Evolutionary conservation across 164 flowering plant species (phyloP).

Genomic region (Malania oleifera): DNA sequence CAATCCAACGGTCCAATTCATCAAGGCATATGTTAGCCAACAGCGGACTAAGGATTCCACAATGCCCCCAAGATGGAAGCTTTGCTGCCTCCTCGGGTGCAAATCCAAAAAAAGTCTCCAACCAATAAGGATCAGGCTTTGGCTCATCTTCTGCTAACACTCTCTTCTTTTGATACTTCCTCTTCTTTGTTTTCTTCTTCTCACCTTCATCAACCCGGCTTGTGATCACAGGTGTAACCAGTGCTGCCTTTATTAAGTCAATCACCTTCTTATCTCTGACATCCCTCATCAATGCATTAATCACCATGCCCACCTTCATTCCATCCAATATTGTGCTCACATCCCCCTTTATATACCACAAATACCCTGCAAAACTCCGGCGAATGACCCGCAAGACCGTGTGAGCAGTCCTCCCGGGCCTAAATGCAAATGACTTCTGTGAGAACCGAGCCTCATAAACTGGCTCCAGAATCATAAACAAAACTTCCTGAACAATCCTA

Average conservation of each 20-base stretch:
- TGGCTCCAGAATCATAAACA: slow-evolving; percentile 89
- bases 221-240: slow-evolving; percentile 77
- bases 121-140: slow-evolving; percentile 96
- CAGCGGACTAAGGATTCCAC: slow-evolving; percentile 87
- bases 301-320: slow-evolving; percentile 80
- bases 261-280: slow-evolving; percentile 85
- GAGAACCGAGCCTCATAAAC: slow-evolving; percentile 86
- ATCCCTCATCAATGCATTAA: slow-evolving; percentile 83
- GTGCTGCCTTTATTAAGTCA: slow-evolving; percentile 75
- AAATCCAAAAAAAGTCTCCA: slow-evolving; percentile 80
- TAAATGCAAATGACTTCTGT: slow-evolving; percentile 76
- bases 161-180: slow-evolving; percentile 92
- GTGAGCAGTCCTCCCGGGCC: slow-evolving; percentile 92
- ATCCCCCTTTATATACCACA: slow-evolving; percentile 94
- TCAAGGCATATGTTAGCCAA: slow-evolving; percentile 76
- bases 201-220: slow-evolving; percentile 41
- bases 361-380: slow-evolving; percentile 82
- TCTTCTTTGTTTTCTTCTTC: slow-evolving; percentile 60
- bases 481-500: slow-evolving; percentile 84
- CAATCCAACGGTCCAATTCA: slow-evolving; percentile 92
- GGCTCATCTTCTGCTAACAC: slow-evolving; percentile 94
- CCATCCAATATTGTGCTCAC: slow-evolving; percentile 88
- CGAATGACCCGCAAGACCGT: slow-evolving; percentile 77
- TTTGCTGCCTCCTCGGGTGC: slow-evolving; percentile 94
- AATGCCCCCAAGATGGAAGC: slow-evolving; percentile 88